Conservation (phyloP, 306 rosid genomes). For the Casuarina glauca region DNA sequence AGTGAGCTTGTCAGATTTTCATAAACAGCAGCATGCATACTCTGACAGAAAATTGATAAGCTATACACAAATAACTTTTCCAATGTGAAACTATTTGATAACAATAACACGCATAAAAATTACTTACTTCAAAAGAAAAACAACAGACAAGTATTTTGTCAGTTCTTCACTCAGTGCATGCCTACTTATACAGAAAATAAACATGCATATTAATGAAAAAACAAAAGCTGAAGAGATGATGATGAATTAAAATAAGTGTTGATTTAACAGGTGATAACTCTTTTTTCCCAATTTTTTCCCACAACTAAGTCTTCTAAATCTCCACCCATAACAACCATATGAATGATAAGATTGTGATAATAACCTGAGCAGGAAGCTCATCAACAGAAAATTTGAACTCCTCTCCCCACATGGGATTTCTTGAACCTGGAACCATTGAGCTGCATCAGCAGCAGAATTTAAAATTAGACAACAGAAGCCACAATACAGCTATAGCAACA, state of each 20-base stretch:
- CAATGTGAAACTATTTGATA: too few relatives aligned
- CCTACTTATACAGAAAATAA: not conserved
- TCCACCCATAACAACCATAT: not conserved
- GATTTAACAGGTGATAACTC: not conserved
- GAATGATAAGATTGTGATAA: constrained; percentile 6
- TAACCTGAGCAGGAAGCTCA: constrained; percentile 95
- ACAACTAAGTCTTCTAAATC: not conserved
- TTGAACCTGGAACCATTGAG: constrained; percentile 99
- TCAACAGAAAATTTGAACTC: constrained; percentile 93
- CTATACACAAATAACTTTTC: too few relatives aligned
- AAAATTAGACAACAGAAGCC: constrained; percentile 15
- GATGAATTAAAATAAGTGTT: not conserved
- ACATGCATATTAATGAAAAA: not conserved
- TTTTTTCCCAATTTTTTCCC: not conserved
- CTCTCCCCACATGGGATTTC: constrained; percentile 99
- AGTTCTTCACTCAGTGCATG: not conserved
- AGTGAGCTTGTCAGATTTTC: not conserved
- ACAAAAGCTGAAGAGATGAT: not conserved
- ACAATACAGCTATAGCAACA: constrained; percentile 13
- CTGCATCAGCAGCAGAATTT: constrained; percentile 53
- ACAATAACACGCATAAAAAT: too few relatives aligned
- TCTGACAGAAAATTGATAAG: not conserved
- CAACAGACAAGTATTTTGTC: not conserved
- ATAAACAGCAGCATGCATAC: not conserved
- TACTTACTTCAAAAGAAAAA: too few relatives aligned